Conservation (phyloP, 2,329 filamentous ascomycete genomes). For the Penicillium sp. region DNA sequence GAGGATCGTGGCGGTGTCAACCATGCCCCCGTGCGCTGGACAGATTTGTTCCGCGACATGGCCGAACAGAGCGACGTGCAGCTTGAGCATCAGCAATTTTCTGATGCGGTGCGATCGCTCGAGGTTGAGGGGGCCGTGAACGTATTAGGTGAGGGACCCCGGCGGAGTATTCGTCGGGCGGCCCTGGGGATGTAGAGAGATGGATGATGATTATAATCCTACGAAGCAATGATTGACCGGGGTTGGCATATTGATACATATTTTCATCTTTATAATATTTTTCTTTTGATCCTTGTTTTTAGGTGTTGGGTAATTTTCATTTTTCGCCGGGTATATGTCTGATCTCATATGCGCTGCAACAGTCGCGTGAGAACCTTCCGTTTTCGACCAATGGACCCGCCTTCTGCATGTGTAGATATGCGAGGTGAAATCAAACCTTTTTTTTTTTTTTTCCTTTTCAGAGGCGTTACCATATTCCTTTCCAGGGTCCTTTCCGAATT, state of each 20-base stretch:
- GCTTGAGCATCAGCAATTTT: slow-evolving; percentile 77
- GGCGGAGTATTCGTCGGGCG: slow-evolving; percentile 72
- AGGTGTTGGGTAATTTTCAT: neutral
- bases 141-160: slow-evolving; percentile 78
- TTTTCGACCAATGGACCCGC: neutral
- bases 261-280: neutral
- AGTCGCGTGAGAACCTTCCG: neutral
- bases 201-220: slow-evolving; percentile 12
- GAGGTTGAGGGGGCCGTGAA: slow-evolving; percentile 84
- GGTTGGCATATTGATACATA: slow-evolving; percentile 22
- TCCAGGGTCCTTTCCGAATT: too few species aligned
- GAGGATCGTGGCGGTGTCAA: slow-evolving; percentile 74
- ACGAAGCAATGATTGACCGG: slow-evolving; percentile 30
- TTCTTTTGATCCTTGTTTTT: neutral
- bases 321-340: neutral
- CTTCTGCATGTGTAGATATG: neutral
- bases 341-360: neutral
- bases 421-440: neutral
- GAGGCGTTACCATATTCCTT: too few species aligned
- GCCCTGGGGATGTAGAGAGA: slow-evolving; percentile 16
- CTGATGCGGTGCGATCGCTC: slow-evolving; percentile 73
- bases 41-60: slow-evolving; percentile 73
- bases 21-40: slow-evolving; percentile 68
- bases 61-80: slow-evolving; percentile 67
- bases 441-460: too few species aligned